Percentiles rank a stretch among this genome's conserved stretches.
Evolutionary conservation across 768 basidiomycete species (phyloP).

Genomic region (Lentinula lateritia): DNA sequence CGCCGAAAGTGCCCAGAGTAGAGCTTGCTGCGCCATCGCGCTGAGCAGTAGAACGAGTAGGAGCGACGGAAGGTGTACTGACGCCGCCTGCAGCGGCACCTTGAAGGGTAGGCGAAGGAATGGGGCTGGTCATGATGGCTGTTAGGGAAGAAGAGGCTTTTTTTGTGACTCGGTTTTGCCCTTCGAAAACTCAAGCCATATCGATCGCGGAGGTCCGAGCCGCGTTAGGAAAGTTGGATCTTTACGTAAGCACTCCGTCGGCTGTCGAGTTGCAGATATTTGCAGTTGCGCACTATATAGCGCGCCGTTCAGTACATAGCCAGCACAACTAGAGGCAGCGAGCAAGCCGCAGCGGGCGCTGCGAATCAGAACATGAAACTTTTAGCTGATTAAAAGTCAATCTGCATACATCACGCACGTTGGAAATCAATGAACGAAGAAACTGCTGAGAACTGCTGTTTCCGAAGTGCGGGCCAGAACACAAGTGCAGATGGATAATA

Average conservation of each 20-base stretch:
- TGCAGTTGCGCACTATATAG: too few relatives aligned
- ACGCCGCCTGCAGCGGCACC: constrained; percentile 2
- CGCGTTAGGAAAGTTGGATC: neutral
- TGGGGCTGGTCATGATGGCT: constrained; percentile 5
- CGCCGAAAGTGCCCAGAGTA: constrained; percentile 50
- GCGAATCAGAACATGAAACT: too few relatives aligned
- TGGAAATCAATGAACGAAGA: neutral
- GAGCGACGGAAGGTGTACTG: constrained; percentile 21
- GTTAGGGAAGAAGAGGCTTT: neutral
- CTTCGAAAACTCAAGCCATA: neutral
- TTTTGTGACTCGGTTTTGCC: constrained; percentile 4
- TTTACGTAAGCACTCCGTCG: neutral
- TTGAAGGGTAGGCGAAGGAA: neutral
- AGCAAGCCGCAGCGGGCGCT: neutral
- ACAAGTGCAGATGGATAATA: neutral
- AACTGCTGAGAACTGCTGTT: neutral
- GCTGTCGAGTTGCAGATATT: neutral
- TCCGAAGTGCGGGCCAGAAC: neutral
- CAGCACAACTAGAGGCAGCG: neutral
- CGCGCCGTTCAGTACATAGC: too few relatives aligned
- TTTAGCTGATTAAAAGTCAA: neutral
- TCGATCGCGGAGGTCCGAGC: constrained; percentile 5
- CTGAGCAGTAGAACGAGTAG: constrained; percentile 30
- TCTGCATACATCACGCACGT: neutral
- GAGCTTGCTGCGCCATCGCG: constrained; percentile 27